phyloP scores from a whole-genome alignment of 495 filamentous ascomycete species.

The Aspergillus bertholletiae region DNA sequence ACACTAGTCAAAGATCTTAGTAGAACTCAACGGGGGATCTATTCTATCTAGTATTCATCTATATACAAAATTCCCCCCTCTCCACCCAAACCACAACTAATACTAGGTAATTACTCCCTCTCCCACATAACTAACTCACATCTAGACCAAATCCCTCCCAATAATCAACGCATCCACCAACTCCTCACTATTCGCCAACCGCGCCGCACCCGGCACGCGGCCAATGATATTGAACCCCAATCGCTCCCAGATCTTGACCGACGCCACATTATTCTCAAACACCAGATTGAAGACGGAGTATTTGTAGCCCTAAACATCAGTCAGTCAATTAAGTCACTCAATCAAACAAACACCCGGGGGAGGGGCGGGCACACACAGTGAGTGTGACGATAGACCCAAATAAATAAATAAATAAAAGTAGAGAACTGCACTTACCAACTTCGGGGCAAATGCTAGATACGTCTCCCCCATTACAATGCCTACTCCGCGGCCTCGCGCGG shows the following conservation, averaged over 20 bases:
- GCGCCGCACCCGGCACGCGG: constrained; percentile 55
- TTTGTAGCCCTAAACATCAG: constrained; percentile 85
- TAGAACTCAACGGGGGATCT: too few species aligned
- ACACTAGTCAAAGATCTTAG: too few species aligned
- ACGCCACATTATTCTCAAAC: constrained; percentile 94
- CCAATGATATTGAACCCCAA: constrained; percentile 94
- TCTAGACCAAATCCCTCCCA: constrained; percentile 33
- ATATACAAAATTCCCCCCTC: too few species aligned
- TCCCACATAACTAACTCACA: too few species aligned
- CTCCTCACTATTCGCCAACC: constrained; percentile 39
- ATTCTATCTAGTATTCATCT: too few species aligned
- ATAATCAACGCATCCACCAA: constrained; percentile 48
- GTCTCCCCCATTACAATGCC: constrained; percentile 87
- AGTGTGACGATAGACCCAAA: too few species aligned
- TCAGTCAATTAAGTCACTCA: too few species aligned
- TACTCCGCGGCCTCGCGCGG: constrained; percentile 80
- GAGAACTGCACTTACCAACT: constrained; percentile 54
- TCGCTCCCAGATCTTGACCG: constrained; percentile 91
- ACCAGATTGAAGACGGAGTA: constrained; percentile 99
- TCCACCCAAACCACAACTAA: too few species aligned
- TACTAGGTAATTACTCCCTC: too few species aligned
- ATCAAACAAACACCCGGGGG: too few species aligned
- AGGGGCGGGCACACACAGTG: too few species aligned
- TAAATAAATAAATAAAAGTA: not conserved
- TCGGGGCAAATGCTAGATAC: constrained; percentile 90